A percentile compares a stretch with the other conserved stretches of the same genome.
Conservation (phyloP, 768 basidiomycete genomes). For the Pleurotus tuoliensis region DNA sequence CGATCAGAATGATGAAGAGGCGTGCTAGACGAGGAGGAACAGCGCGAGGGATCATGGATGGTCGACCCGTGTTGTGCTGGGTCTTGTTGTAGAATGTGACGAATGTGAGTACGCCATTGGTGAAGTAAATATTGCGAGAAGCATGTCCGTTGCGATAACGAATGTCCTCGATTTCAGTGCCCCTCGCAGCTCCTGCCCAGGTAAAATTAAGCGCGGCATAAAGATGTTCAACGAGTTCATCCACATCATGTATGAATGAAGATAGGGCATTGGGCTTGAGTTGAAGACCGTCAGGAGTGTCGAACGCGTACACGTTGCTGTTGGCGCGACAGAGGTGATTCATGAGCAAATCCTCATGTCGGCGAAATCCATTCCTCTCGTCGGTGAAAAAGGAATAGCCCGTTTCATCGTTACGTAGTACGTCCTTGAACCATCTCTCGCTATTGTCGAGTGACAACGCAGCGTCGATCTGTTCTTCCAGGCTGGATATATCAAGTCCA, state of each 20-base stretch:
- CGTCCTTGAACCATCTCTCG: background rate
- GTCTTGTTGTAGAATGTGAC: too few species aligned
- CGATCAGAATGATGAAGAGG: too few species aligned
- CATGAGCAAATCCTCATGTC: background rate
- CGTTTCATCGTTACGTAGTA: background rate
- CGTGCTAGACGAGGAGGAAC: background rate
- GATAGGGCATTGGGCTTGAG: background rate
- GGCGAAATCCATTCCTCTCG: background rate
- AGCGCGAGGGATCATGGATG: background rate
- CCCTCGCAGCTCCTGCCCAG: too few species aligned
- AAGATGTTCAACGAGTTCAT: too few species aligned
- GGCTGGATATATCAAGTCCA: background rate
- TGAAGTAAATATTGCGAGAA: too few species aligned
- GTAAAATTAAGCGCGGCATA: too few species aligned
- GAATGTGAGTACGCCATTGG: too few species aligned
- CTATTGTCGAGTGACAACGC: background rate
- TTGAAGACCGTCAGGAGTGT: background rate
- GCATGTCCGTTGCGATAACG: too few species aligned
- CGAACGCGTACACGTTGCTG: background rate
- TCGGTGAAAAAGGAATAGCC: background rate
- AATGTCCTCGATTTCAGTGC: too few species aligned
- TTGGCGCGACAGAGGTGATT: background rate
- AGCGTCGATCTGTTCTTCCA: background rate
- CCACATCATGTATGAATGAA: background rate
- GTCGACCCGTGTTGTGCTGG: constrained; percentile 4